A percentile compares a stretch with the other conserved stretches of the same genome.
These are phyloP conservation scores for Coemansia umbellata DNA, from an alignment of 192 early-diverging fungal genomes.

Conservation along the genomic window DNA sequence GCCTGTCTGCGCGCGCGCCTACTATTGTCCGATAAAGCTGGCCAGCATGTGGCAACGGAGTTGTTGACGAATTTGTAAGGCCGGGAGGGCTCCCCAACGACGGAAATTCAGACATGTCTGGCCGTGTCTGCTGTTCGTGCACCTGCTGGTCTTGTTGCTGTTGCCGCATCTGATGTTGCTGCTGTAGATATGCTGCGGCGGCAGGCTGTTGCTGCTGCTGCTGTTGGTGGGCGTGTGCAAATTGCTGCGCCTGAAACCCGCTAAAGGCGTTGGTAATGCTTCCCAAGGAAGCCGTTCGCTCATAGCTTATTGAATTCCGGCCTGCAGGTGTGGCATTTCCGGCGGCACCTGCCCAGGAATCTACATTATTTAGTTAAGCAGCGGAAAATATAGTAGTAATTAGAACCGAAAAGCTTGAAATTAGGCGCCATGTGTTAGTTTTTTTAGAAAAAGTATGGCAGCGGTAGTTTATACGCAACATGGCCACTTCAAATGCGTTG, in stretches of 20 bases:
- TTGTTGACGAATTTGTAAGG: conserved; percentile 8
- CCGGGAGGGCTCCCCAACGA: conserved; percentile 45
- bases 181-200: conserved; percentile 28
- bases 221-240: conserved; percentile 23
- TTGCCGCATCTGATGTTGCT: conserved; percentile 22
- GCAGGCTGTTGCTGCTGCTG: conserved; percentile 25
- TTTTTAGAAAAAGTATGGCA: too few species aligned
- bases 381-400: too few species aligned
- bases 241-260: conserved; percentile 31
- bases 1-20: conserved; percentile 15
- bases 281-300: conserved; percentile 13
- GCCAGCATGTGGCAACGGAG: conserved; percentile 19
- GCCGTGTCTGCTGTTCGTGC: conserved; percentile 27
- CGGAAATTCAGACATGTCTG: conserved; percentile 48
- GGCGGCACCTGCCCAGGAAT: conserved; percentile 32
- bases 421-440: too few species aligned
- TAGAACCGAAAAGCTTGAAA: too few species aligned
- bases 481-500: neutral
- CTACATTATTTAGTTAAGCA: conserved; percentile 10
- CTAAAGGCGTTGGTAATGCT: conserved; percentile 19
- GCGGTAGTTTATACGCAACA: too few species aligned
- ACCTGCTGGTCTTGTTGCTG: conserved; percentile 26
- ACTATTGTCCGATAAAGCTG: conserved; percentile 42
- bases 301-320: conserved; percentile 42
- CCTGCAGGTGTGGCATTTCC: conserved; percentile 13